Base-by-base conservation (phyloP, 176 grass and related monocot genomes). In the Puccinellia tenuiflora region DNA sequence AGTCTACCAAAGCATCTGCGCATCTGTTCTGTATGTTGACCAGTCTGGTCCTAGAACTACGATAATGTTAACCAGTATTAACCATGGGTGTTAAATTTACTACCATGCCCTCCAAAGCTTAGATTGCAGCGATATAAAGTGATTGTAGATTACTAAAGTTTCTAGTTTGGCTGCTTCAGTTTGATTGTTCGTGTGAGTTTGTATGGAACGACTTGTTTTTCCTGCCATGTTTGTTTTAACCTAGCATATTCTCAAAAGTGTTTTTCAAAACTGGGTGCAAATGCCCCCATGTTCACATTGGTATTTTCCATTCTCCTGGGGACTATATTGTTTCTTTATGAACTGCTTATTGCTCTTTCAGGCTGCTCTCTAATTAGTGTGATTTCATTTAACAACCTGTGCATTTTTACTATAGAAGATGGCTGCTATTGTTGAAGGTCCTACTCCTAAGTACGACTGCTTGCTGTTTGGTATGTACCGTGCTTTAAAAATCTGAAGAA, bases 401-500 rank as follows among this genome's bases (percentile, higher is more conserved):
- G 35, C 57, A n/a, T 77, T 81, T 67, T 61, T 6, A 30, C 30
- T 53, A 1, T 46, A 30, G 12, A 74, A 68, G 50, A 96, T 96
- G 93, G 72, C 86, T 5, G 21, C 48, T 80, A 76, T 65, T 87
- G 56, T 52, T 67, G 48, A 73, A 53, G 86, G 78, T 77, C 29
- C 77, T 9, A 90, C 73, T 80, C 43, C 77, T 7, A 92, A 93
- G 78, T 96, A 80, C 24, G 93, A 93, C 51, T 96, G 90, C 77
- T 81, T 96, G 64, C 67, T 96, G 57, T 92, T 96, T 68, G 93
- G 90, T 96, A 85, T 29, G 79, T 57, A 30, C 14, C 42, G 24
- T 26, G 20, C 30, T 38, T 72, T 76, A n/a, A 12, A 43, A 47
- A 20, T 47, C 38, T n/a, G 8, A 51, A 5, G 5, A 29, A 16